Conservation (phyloP, 1,284 basidiomycete genomes). For the Psilocybe mexicana region DNA sequence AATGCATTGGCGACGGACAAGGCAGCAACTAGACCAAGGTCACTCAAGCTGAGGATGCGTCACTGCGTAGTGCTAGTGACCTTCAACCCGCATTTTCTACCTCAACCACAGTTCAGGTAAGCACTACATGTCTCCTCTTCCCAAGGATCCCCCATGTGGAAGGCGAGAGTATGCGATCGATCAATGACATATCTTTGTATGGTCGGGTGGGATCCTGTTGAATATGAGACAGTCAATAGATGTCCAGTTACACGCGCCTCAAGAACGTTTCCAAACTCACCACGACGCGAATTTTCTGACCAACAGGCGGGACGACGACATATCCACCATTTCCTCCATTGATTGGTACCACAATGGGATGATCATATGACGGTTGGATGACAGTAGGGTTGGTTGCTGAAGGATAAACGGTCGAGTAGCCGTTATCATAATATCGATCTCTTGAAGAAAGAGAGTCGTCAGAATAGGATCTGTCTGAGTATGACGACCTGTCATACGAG, state of each 20-base stretch:
- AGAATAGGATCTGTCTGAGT: background rate
- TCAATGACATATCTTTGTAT: slow-evolving; percentile 7
- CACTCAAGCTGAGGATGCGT: too few species aligned
- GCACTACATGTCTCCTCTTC: background rate
- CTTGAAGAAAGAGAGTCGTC: background rate
- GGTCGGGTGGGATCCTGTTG: slow-evolving; percentile 7
- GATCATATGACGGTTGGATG: slow-evolving; percentile 1
- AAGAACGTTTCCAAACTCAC: slow-evolving; percentile 6
- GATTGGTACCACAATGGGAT: slow-evolving; percentile 20
- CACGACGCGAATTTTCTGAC: slow-evolving; percentile 15
- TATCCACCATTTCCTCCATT: slow-evolving; percentile 21
- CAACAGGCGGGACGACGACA: slow-evolving; percentile 17
- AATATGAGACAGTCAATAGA: background rate
- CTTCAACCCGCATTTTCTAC: background rate
- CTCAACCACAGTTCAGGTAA: background rate
- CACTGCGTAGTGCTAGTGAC: background rate
- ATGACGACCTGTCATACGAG: background rate
- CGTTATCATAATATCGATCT: background rate
- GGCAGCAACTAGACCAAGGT: too few species aligned
- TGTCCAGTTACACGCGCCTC: background rate
- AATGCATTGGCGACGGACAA: too few species aligned
- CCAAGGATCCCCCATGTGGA: slow-evolving; percentile 14
- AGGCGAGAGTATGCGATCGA: slow-evolving; percentile 13
- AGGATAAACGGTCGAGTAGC: background rate
- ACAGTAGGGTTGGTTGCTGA: background rate